These are phyloP conservation scores for Aspergillus fumigatiaffinis DNA, from an alignment of 2,329 filamentous ascomycete genomes.

Conservation along the genomic window DNA sequence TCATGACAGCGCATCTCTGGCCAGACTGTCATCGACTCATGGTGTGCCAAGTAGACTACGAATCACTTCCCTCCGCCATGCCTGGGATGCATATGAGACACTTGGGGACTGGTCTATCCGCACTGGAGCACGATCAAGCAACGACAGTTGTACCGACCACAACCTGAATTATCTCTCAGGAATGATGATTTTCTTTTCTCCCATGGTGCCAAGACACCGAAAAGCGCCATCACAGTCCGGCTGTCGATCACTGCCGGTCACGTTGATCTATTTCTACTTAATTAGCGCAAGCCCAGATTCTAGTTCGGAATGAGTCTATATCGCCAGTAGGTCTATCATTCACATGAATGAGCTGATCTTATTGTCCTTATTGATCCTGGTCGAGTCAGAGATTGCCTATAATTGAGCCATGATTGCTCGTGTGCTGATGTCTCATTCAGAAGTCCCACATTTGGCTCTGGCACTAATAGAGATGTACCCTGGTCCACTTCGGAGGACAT, in stretches of 20 bases:
- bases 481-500: background rate
- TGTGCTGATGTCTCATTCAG: too few species aligned
- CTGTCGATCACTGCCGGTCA: background rate
- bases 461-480: background rate
- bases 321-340: background rate
- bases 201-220: background rate
- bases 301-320: too few species aligned
- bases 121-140: background rate
- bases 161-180: background rate
- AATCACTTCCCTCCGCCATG: too few species aligned
- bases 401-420: background rate
- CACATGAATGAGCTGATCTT: background rate
- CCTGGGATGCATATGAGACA: too few species aligned
- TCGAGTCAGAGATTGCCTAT: background rate
- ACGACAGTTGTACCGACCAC: background rate
- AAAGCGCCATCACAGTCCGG: background rate
- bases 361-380: background rate
- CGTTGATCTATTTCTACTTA: background rate
- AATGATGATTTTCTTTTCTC: background rate
- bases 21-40: too few species aligned
- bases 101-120: too few species aligned
- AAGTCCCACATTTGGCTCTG: background rate
- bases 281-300: background rate
- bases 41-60: too few species aligned
- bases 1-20: too few species aligned